These are phyloP conservation scores for Kalanchoe fedtschenkoi DNA, from an alignment of 164 flowering plant genomes.

Conservation along the genomic window DNA sequence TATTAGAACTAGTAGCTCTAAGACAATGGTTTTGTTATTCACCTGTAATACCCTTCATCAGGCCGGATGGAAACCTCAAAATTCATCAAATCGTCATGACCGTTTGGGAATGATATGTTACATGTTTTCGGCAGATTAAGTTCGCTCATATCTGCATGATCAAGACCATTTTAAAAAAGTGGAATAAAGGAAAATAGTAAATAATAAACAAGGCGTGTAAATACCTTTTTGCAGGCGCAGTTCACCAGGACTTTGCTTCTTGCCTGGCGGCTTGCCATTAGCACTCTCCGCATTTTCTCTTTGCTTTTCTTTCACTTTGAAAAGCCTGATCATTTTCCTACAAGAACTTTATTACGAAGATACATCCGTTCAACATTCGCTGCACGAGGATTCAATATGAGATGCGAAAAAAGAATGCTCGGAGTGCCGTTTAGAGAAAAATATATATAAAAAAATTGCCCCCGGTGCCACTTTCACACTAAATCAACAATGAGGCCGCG, in stretches of 20 bases:
- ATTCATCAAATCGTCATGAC: slow-evolving; percentile 67
- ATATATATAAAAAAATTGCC: too few species aligned
- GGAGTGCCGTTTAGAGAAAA: too few species aligned
- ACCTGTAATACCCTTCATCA: slow-evolving; percentile 69
- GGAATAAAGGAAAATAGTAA: background rate
- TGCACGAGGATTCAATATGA: too few species aligned
- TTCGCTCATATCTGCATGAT: slow-evolving; percentile 49
- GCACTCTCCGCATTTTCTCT: slow-evolving; percentile 32
- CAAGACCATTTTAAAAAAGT: background rate
- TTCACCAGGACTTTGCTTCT: slow-evolving; percentile 45
- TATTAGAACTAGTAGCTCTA: background rate
- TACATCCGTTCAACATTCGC: background rate
- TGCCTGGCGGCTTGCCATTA: slow-evolving; percentile 26
- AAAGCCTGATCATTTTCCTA: slow-evolving; percentile 35
- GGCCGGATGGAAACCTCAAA: slow-evolving; percentile 58
- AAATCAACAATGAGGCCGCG: too few species aligned
- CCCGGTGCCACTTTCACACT: too few species aligned
- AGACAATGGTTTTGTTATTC: slow-evolving; percentile 13
- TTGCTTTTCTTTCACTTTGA: slow-evolving; percentile 44
- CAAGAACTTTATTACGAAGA: background rate
- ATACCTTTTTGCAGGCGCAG: slow-evolving; percentile 44
- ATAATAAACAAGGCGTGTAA: background rate
- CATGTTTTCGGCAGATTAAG: slow-evolving; percentile 54
- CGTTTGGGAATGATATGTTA: slow-evolving; percentile 50
- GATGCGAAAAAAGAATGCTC: too few species aligned